phyloP scores from a whole-genome alignment of 2,329 filamentous ascomycete genomes.

The Dactylellina sp. region DNA sequence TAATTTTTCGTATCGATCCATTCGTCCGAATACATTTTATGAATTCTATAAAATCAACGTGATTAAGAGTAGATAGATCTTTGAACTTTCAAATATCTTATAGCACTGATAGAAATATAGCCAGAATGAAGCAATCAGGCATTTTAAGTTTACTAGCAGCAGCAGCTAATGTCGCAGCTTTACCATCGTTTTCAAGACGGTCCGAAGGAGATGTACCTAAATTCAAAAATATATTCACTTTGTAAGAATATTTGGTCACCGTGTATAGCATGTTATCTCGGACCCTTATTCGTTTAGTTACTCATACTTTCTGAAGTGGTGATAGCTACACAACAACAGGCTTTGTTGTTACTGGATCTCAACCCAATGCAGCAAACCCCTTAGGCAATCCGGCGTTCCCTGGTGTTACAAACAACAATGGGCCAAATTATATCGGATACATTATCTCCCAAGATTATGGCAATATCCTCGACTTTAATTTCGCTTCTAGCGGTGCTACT shows the following conservation, averaged over 20 bases:
- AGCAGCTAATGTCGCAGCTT: too few species aligned
- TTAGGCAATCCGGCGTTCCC: conserved; percentile 7
- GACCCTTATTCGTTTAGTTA: not conserved
- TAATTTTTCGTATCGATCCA: too few species aligned
- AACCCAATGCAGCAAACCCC: conserved; percentile 4
- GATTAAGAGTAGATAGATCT: too few species aligned
- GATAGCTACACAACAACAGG: conserved; percentile 11
- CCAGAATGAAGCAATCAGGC: too few species aligned
- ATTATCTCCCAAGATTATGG: not conserved
- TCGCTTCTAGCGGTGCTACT: conserved; percentile 4
- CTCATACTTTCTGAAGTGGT: not conserved
- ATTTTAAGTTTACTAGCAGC: too few species aligned
- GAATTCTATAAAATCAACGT: too few species aligned
- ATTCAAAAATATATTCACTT: conserved; percentile 13
- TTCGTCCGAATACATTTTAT: too few species aligned
- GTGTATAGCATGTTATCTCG: not conserved
- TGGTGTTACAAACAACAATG: conserved; percentile 13
- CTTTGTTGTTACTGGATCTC: not conserved
- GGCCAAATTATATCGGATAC: conserved; percentile 6
- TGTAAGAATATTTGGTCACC: not conserved
- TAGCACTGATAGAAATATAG: too few species aligned
- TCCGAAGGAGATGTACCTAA: not conserved
- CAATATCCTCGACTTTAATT: conserved; percentile 11
- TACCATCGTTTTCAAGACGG: too few species aligned
- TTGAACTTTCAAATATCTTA: too few species aligned